Evolutionary conservation across 441 rosid species (phyloP), one percentile per base, ranked within the genome.

Genomic region (Pelargonium australe): DNA sequence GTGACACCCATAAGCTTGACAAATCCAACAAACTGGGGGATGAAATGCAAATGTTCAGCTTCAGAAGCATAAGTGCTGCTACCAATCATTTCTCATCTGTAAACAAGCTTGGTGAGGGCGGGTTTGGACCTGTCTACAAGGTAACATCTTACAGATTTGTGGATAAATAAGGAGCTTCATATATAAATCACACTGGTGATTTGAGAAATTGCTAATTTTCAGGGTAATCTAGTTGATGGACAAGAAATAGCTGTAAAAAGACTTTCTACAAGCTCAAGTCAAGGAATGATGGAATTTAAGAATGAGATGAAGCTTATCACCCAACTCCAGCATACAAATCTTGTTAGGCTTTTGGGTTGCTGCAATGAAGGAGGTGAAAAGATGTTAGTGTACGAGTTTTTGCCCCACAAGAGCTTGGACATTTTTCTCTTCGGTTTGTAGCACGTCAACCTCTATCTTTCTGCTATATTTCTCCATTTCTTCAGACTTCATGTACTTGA

Each of bases 221-320:
- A 34, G 64, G 64, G 37, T 61, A 23, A 1, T 61, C 64, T 61
- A 1, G 14, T 3, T 12, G 64, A 11, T 25, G 64, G 34, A 20
- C 34, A 61, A 61, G 16, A 61, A 61, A 37, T 61, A 12, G 64
- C 64, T 25, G 64, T 61, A 8, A 61, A 61, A 61, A 61, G 64
- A 61, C 64, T 61, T 61, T 61, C 64, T 25, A 61, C 7, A 12
- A 25, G 40, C 64, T 61, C 64, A 61, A 61, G 64, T 31, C 63
- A 60, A 60, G 63, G 64, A 61, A 25, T 61, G 14, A n/a, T 11
- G 2, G 64, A 61, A 11, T 23, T 61, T 13, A 28, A 25, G 40
- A 61, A 61, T 34, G 37, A 34, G 5, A 34, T 34, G 37, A 34
- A 34, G 37, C 37, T 34, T 34, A 34, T 34, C 37, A 37, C 64